Evolutionary conservation across 78 protist species (phyloP).

Genomic region (Chrysochromulina tobinii): DNA sequence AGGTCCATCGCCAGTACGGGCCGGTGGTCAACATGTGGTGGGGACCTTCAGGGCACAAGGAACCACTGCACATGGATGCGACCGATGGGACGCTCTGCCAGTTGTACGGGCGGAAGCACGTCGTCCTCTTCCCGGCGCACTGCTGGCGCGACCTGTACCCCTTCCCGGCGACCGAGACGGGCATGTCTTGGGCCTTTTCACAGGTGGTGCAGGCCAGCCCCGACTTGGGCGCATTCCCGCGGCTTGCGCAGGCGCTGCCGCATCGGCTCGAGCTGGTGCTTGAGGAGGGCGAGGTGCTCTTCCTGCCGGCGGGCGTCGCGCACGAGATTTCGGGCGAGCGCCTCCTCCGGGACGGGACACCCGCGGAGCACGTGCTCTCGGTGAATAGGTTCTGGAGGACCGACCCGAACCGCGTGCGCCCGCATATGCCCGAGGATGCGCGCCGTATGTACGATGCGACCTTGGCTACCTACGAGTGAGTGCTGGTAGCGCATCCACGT

Average conservation of each 20-base stretch:
- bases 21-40: background rate
- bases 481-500: no score
- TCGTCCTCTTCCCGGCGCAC: background rate
- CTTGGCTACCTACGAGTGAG: no score
- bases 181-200: constrained; percentile 13
- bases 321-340: background rate
- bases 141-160: background rate
- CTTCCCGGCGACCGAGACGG: background rate
- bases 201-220: background rate
- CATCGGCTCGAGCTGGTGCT: background rate
- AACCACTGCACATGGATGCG: constrained; percentile 9
- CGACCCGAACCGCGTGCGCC: background rate
- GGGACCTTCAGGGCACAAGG: background rate
- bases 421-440: background rate
- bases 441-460: background rate
- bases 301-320: background rate
- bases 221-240: background rate
- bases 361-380: background rate
- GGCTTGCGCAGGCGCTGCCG: background rate
- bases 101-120: background rate
- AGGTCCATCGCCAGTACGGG: no score
- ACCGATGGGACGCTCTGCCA: background rate
- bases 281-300: background rate
- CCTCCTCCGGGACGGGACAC: no score
- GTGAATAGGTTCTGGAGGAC: background rate